Percentiles rank a stretch among this genome's conserved stretches.
These are phyloP conservation scores for Sphagnum contortum DNA, from an alignment of 225 moss, liverwort and hornwort species.

Conservation along the genomic window DNA sequence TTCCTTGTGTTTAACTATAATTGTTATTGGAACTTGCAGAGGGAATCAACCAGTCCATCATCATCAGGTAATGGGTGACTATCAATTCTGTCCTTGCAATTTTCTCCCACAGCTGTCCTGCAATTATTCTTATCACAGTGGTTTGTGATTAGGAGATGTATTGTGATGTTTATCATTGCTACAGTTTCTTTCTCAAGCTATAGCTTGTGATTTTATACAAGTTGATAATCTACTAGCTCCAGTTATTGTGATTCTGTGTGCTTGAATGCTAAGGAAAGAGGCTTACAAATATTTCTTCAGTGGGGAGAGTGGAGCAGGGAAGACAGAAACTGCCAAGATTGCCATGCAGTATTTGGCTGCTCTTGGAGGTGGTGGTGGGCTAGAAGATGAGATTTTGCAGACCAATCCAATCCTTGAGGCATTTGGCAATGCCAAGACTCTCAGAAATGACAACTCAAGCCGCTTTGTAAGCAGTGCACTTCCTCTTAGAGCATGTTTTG, in stretches of 20 bases:
- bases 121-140: too few species aligned
- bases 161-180: not conserved
- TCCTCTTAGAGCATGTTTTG: not conserved
- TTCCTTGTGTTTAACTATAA: too few species aligned
- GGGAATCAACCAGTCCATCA: conserved; percentile 60
- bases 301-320: conserved; percentile 99
- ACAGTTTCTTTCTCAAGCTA: not conserved
- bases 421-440: conserved; percentile 95
- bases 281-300: conserved; percentile 19
- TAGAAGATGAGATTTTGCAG: conserved; percentile 95
- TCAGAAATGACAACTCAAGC: conserved; percentile 98
- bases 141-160: too few species aligned
- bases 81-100: not conserved
- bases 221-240: too few species aligned
- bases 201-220: not conserved
- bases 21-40: conserved; percentile 22
- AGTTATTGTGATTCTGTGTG: too few species aligned
- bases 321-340: conserved; percentile 98
- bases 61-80: conserved; percentile 45
- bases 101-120: too few species aligned
- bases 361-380: conserved; percentile 91
- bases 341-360: conserved; percentile 99
- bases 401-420: conserved; percentile 98
- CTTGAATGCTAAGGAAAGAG: not conserved
- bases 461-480: conserved; percentile 75